Base-by-base conservation (phyloP, 106 monocot species). In the Acorus gramineus region DNA sequence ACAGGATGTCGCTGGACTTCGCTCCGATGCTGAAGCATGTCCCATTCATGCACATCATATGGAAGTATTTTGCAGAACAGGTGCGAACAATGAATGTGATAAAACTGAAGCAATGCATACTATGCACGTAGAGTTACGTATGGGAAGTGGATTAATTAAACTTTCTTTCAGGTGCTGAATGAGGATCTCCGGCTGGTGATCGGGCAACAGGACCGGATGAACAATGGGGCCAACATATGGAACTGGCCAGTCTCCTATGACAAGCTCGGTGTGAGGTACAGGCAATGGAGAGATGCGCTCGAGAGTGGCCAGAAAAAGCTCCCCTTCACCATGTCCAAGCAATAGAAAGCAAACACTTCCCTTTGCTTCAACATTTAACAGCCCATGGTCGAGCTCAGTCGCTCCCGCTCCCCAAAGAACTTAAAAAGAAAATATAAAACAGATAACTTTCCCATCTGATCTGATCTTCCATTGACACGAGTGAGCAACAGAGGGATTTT, bases 1-100 rank as follows among this genome's bases (percentile, higher is more conserved):
- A 98, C 69, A 78, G 96, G 44, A 98, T 98, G 96, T 87, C 91
- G 2, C 76, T 98, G 6, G 96, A 98, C 76, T 96, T 96, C 61
- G 95, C 95, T 11, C 95, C 95, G 0, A 65, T 86, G 76, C 69
- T 96, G 7, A 79, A 81, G 70, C 82, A 96, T 59, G 49, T 96
- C 52, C 95, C 95, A 5, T 74, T 91, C 67, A 87, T 96, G 74
- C 80, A 91, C 42, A 66, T 91, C 8, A 55, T 96, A 56, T 96
- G 95, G 95, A 82, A 76, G 59, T 72, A 96, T 62, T 96, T 96
- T 60, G 95, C 95, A 0, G 85, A 96, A 64, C 75, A 96, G 91
- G 95, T 85, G 13, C 49, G 46, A 2, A 44, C 6, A 7, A 46
- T 63, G 7, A 46, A 44, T 9, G 3, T 47, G 46, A 47, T 11